Conservation (phyloP, 164 flowering plant genomes). For the Sedum album region DNA sequence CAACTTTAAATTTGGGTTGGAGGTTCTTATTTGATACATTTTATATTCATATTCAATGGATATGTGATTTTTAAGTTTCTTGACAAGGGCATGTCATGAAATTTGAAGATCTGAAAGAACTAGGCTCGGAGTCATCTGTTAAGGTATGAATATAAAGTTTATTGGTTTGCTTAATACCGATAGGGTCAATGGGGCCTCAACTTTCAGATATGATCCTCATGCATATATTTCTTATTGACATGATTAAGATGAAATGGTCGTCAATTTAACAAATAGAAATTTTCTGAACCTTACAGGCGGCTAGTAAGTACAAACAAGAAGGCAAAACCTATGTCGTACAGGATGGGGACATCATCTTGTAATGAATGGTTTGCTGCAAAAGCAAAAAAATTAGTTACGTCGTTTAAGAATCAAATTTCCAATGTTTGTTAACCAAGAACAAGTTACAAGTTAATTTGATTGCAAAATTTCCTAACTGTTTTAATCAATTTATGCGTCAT, state of each 20-base stretch:
- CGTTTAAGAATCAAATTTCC: no score
- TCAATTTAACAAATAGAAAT: not conserved
- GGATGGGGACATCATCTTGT: conserved; percentile 91
- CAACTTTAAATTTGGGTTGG: not conserved
- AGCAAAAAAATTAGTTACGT: not conserved
- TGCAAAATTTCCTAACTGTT: no score
- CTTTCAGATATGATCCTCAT: not conserved
- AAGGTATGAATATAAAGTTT: conserved; percentile 44
- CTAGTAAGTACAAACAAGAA: conserved; percentile 89
- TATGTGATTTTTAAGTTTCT: conserved; percentile 8
- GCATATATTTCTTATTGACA: not conserved
- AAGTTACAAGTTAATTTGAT: no score
- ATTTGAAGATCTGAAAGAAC: conserved; percentile 93
- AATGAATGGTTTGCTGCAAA: not conserved
- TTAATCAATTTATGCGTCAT: no score
- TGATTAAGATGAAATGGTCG: not conserved
- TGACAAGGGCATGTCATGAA: conserved; percentile 72
- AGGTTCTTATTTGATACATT: not conserved
- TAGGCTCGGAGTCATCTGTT: conserved; percentile 80
- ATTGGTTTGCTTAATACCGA: no score
- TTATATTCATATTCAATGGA: not conserved
- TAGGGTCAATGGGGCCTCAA: no score
- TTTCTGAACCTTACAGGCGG: conserved; percentile 45
- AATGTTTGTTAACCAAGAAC: no score
- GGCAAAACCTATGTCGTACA: conserved; percentile 94